Conservation (phyloP, 129 eudicot species). For the Sambucus nigra region DNA sequence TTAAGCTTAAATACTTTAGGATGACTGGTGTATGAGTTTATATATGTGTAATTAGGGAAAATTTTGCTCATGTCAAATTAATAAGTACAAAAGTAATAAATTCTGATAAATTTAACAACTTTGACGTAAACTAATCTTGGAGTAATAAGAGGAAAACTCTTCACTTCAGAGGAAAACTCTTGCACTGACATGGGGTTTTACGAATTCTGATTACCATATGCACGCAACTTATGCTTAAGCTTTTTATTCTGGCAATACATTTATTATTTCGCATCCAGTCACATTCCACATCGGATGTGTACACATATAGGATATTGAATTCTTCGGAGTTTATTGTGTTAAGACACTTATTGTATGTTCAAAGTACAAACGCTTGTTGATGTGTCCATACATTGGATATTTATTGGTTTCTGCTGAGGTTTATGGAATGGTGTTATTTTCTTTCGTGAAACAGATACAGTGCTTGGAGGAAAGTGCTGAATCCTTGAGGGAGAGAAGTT, state of each 20-base stretch:
- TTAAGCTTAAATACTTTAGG: not conserved
- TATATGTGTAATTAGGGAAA: too few relatives aligned
- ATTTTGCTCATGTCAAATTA: too few relatives aligned
- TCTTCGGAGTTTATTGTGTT: constrained; percentile 12
- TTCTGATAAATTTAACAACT: too few relatives aligned
- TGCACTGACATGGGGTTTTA: not conserved
- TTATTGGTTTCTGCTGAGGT: not conserved
- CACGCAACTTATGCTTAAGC: not conserved
- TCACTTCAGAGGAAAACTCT: too few relatives aligned
- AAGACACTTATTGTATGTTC: not conserved
- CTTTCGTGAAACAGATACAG: constrained; percentile 61
- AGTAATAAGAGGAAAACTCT: too few relatives aligned
- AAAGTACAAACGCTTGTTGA: not conserved
- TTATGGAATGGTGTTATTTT: constrained; percentile 3
- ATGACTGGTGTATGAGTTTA: too few relatives aligned
- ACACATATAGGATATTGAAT: too few relatives aligned
- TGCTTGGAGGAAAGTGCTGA: constrained; percentile 94
- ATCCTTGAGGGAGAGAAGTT: constrained; percentile 80
- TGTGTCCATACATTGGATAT: not conserved
- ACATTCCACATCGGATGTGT: not conserved
- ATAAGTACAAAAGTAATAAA: too few relatives aligned
- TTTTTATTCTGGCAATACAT: not conserved
- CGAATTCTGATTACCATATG: too few relatives aligned
- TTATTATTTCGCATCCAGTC: not conserved
- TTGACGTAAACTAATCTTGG: too few relatives aligned